Base-by-base conservation (phyloP, 768 basidiomycete genomes). In the Trametes cingulata region DNA sequence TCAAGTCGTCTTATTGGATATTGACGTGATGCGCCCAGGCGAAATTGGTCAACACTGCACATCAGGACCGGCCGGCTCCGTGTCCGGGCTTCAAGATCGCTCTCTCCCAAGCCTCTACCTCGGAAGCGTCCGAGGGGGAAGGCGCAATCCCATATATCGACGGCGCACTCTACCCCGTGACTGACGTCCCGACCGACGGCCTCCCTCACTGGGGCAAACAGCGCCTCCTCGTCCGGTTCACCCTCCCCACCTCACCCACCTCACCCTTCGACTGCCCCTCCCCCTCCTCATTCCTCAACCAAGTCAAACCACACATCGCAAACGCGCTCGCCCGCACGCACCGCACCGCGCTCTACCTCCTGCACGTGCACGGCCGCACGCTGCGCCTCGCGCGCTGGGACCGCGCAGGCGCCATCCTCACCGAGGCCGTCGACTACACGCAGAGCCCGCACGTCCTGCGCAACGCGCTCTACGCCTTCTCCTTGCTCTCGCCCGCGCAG, bases 361-460 rank as follows among this genome's bases (percentile, higher is more conserved):
- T 61, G 27, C 15, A 55, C 9, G 33, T 61, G 5, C 36, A 36
- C 24, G 53, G 52, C 9, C n/a, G 39, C 0, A 22, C 17, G 14
- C 20, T 45, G 20, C 60, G 60, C 14, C 13, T 55, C 33, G 33
- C 53, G 19, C 53, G 60, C 12, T 61, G 52, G 52, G 60, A 61
- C 48, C n/a, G 53, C 1, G 49, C 60, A 4, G 60, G 60, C 17
- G 19, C 41, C 22, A 37, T 61, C 33, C 33, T 43, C 29, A 50
- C 47, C 3, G 45, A 45, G 15, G 19, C 53, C 1, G 14, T 61
- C 29, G 49, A 61, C 22, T 61, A 61, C 19, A 22, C 49, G 14
- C 6, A 40, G n/a, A 10, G 25, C 4, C 37, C 46, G 0, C 22
- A 13, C 10, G 20, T 37, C 2, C 46, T 60, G 2, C 46, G 52